Conservation (phyloP, 495 filamentous ascomycete species). For the Hypoxylon subgilvum region DNA sequence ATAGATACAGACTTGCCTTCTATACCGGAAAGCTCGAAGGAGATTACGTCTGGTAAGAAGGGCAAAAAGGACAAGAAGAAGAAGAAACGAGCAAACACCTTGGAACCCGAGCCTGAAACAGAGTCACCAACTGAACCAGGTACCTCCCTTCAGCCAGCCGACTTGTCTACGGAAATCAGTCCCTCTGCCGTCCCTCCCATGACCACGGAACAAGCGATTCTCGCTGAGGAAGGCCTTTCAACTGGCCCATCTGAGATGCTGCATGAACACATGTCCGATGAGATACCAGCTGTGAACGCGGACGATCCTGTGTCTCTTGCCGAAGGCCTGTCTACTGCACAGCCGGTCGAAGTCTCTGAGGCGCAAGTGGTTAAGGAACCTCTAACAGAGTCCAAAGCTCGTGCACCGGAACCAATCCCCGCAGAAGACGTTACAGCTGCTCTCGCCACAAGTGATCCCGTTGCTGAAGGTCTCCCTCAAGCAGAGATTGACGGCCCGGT, state of each 20-base stretch:
- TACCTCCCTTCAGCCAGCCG: not conserved
- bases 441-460: not conserved
- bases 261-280: not conserved
- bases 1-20: not conserved
- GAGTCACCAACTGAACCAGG: not conserved
- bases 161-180: not conserved
- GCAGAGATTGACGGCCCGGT: slow-evolving; percentile 1
- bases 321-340: not conserved
- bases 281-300: not conserved
- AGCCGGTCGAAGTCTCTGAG: slow-evolving; percentile 3
- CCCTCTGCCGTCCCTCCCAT: not conserved
- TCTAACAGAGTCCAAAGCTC: not conserved
- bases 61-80: slow-evolving; percentile 20
- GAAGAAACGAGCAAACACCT: slow-evolving; percentile 33
- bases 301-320: not conserved
- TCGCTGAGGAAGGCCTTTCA: not conserved
- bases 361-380: not conserved
- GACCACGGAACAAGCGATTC: not conserved
- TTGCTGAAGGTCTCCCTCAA: not conserved
- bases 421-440: not conserved
- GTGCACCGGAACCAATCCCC: not conserved
- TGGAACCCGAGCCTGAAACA: slow-evolving; percentile 25
- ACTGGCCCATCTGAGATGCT: not conserved
- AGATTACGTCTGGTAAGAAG: slow-evolving; percentile 10
- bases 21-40: not conserved